Evolutionary conservation across 805 yeast species (phyloP).

Genomic region (Candida ovalis): DNA sequence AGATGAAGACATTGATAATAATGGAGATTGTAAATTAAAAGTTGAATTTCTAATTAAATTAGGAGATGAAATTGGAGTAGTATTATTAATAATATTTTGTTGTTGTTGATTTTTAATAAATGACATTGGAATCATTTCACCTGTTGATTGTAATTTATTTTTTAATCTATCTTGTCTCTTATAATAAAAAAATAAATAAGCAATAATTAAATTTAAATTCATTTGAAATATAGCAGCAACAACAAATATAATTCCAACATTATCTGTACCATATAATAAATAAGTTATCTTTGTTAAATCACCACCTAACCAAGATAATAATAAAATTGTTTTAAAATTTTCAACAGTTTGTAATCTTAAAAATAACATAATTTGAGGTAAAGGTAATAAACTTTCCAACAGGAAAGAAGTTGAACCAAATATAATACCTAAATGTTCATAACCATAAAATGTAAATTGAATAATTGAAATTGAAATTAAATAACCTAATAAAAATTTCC

Average conservation of each 20-base stretch:
- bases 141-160: background rate
- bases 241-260: constrained; percentile 61
- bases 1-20: too few species aligned
- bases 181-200: constrained; percentile 68
- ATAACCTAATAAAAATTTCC: constrained; percentile 48
- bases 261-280: constrained; percentile 68
- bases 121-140: constrained; percentile 6
- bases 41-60: background rate
- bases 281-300: constrained; percentile 76
- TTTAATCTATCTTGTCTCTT: constrained; percentile 26
- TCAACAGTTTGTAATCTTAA: constrained; percentile 64
- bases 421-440: constrained; percentile 27
- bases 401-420: constrained; percentile 43
- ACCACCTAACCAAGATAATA: constrained; percentile 86
- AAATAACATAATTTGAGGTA: constrained; percentile 73
- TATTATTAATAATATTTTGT: constrained; percentile 1
- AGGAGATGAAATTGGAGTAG: constrained; percentile 4
- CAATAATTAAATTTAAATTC: constrained; percentile 67
- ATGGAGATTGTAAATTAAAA: constrained; percentile 1
- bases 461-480: constrained; percentile 14
- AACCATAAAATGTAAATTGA: constrained; percentile 22
- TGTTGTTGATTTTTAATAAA: background rate
- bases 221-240: constrained; percentile 76
- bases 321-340: constrained; percentile 71
- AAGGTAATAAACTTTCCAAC: constrained; percentile 68